Base-by-base conservation (phyloP, 2,329 filamentous ascomycete genomes). In the Epichloe uncinata region DNA sequence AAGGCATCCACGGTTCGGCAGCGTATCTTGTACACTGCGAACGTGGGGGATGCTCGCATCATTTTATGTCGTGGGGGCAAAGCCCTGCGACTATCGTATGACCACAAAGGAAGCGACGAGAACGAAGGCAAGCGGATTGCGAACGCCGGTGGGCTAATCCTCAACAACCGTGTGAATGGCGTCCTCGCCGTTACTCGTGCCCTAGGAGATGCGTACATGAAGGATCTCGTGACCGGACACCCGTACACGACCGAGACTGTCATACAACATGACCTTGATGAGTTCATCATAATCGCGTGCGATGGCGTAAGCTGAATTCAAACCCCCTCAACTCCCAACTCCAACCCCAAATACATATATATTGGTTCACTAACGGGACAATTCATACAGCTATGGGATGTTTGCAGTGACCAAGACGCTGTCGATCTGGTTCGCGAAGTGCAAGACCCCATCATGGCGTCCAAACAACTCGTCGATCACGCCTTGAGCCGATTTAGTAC, bases 191-290 rank as follows among this genome's bases (percentile, higher is more conserved):
- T 98, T 30, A 98, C 93, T 9, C 78, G 93, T 60, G 93, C 93
- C 20, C 75, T 98, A 34, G 93, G 93, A 52, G 93, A 98, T 69
- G 82, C 88, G 1, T 98, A 98, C 64, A 93, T 98, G 80, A 98
- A 98, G 68, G 90, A 97, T 57, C 76, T 97, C 50, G 93, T 98
- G 37, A 98, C 93, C 2, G 93, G 93, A 3, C 93, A 97, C 65
- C 93, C 93, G 0, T 98, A 97, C 64, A 98, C 93, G 2, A 98
- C 93, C 0, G 93, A 98, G 69, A 98, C 93, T 0, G 89, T 97
- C 36, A 93, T 98, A 50, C 91, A 97, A 65, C 82, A 89, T 5
- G 91, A 96, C 52, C 77, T 86, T 54, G 93, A 98, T 63, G 93
- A 98, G 63, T 98, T 98, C 57, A 79, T 97, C 53, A 97, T 98